A percentile compares a stretch with the other conserved stretches of the same genome.
These are phyloP conservation scores for Sporothrix mexicana DNA, from an alignment of 2,329 filamentous ascomycete genomes.

Conservation along the genomic window DNA sequence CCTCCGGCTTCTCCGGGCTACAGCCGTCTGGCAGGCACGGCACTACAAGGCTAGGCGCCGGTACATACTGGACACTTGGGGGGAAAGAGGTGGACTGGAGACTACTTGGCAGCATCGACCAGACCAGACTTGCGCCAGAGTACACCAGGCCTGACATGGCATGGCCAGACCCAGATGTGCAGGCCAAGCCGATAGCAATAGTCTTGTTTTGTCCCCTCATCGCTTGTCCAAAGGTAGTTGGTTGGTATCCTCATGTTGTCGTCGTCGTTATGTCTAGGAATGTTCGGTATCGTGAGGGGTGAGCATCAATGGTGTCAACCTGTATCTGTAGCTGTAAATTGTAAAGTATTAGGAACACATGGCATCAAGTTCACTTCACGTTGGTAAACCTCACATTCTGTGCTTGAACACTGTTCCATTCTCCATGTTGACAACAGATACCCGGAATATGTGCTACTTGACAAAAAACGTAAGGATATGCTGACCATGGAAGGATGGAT, in stretches of 20 bases:
- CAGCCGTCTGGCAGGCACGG: slow-evolving; percentile 17
- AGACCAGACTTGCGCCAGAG: neutral
- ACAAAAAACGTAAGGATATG: slow-evolving; percentile 19
- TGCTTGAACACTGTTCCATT: slow-evolving; percentile 27
- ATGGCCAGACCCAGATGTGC: slow-evolving; percentile 2
- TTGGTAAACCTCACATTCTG: neutral
- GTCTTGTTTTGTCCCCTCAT: too few relatives aligned
- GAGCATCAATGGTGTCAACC: neutral
- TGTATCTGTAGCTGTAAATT: neutral
- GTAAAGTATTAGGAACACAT: neutral
- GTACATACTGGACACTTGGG: neutral
- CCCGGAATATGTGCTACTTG: slow-evolving; percentile 14
- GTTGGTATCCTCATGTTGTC: neutral
- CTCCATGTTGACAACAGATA: slow-evolving; percentile 22
- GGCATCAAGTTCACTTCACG: neutral
- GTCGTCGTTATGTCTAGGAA: slow-evolving; percentile 8
- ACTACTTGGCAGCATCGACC: neutral
- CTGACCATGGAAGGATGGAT: slow-evolving; percentile 6
- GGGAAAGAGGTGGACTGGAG: neutral
- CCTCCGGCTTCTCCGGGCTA: slow-evolving; percentile 5
- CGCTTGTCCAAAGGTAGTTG: too few relatives aligned
- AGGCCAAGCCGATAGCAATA: neutral
- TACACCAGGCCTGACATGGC: neutral
- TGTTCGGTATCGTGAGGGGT: neutral
- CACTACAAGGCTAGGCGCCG: neutral